Evolutionary conservation across 192 early-diverging fungal genomes (phyloP).

Genomic region (Backusella tuberculispora): DNA sequence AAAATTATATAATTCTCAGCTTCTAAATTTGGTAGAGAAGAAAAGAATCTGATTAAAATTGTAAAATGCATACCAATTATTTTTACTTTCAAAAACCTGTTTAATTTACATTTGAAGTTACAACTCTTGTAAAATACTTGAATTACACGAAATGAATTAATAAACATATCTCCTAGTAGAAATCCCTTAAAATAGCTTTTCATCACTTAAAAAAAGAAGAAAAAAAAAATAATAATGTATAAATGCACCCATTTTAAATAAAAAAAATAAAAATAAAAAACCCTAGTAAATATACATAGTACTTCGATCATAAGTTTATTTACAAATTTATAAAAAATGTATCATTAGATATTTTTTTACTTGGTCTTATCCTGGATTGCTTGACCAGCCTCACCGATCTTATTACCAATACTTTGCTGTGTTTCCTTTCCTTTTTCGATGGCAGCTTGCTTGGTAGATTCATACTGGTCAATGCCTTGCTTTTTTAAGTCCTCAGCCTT

Average conservation of each 20-base stretch:
- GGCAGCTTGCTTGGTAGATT: constrained; percentile 16
- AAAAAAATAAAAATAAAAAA: constrained; percentile 3
- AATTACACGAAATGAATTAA: too few relatives aligned
- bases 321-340: background rate
- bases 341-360: background rate
- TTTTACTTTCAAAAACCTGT: background rate
- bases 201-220: background rate
- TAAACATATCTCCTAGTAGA: too few relatives aligned
- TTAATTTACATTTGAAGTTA: background rate
- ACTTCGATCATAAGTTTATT: background rate
- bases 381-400: constrained; percentile 19
- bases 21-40: background rate
- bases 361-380: constrained; percentile 20
- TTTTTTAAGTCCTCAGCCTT: background rate
- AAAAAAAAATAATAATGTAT: too few relatives aligned
- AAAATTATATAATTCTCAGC: background rate
- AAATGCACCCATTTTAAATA: background rate
- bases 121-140: too few relatives aligned
- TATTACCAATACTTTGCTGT: constrained; percentile 7
- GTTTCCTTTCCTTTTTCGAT: constrained; percentile 11
- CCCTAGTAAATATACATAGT: background rate
- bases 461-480: background rate
- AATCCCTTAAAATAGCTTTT: too few relatives aligned
- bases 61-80: background rate
- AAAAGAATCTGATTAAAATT: too few relatives aligned